These are phyloP conservation scores for Myrica gale DNA, from an alignment of 306 rosid genomes.

Conservation along the genomic window DNA sequence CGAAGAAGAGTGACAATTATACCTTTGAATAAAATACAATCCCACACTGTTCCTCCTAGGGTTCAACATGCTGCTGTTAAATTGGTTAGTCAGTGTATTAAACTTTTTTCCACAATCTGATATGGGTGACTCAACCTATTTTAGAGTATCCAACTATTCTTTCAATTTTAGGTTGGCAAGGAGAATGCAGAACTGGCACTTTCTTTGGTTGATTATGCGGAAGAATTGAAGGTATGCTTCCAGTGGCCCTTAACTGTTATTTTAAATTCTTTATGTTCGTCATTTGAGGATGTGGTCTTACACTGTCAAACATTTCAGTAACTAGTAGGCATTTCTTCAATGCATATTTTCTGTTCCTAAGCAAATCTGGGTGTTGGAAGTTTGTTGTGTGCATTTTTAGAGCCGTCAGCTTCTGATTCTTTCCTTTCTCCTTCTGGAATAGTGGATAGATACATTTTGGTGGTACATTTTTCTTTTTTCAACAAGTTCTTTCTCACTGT, in stretches of 20 bases:
- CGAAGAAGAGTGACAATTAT: conserved; percentile 92
- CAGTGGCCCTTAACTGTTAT: background rate
- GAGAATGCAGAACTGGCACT: conserved; percentile 84
- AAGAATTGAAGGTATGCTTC: conserved; percentile 70
- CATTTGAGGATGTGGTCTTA: background rate
- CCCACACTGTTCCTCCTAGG: conserved; percentile 48
- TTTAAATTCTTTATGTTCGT: conserved; percentile 6
- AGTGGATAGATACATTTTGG: background rate
- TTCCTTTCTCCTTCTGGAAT: background rate
- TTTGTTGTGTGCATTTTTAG: conserved; percentile 18
- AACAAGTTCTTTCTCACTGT: conserved; percentile 17
- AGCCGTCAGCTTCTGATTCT: background rate
- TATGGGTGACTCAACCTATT: conserved; percentile 11
- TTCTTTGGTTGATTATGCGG: conserved; percentile 84
- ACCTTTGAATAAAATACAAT: conserved; percentile 88
- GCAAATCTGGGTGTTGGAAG: conserved; percentile 19
- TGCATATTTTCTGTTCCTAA: conserved; percentile 8
- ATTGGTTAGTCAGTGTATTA: conserved; percentile 53
- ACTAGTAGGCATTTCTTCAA: background rate
- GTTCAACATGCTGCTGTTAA: conserved; percentile 65
- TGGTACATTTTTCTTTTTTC: conserved; percentile 2
- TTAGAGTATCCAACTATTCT: conserved; percentile 18
- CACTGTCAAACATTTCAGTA: background rate
- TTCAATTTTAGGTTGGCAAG: conserved; percentile 74
- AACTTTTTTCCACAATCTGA: conserved; percentile 7